Base-by-base conservation (phyloP, 2,329 filamentous ascomycete genomes). In the Dactylellina sp. region DNA sequence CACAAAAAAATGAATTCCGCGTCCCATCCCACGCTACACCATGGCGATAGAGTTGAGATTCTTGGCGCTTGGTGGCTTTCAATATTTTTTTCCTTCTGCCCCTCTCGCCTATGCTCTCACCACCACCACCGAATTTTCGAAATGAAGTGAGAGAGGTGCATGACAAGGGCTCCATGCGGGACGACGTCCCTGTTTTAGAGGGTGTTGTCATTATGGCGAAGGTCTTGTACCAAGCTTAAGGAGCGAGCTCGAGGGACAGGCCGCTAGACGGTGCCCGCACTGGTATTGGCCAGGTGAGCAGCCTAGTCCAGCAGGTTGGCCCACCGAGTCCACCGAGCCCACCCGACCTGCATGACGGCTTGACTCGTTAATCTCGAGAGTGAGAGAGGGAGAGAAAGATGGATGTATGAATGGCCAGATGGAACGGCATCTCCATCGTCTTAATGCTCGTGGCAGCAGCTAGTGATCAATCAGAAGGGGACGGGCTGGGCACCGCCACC, bases 201-300 rank as follows among this genome's bases (percentile, higher is more conserved):
- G 28, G 56, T 70, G 64, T 62, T 70, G 64, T 70, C 64, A 70
- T 70, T 61, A 70, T 70, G 24, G 64, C 56, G 64, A 70, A 61
- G 59, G 62, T 62, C 64, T 35, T 68, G 56, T 24, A 55, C 44
- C 47, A n/a, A 60, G 44, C 7, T 47, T 65, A 39, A 32, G 40
- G 40, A 24, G 39, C 42, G 44, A 64, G 62, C 62, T 66, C 62
- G 62, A 66, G 62, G 50, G 62, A 52, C 62, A 32, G 28, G 52
- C 52, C 53, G 62, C 37, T 44, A 44, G 52, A 66, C 52, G 42
- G 59, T 44, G 62, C 52, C 50, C 4, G 28, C 28, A 32, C 28
- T 32, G 28, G 28, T 32, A 32, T 32, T 70, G 64, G 61, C 57
- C 68, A 72, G 60, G 44, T 72, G 66, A 72, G 55, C 61, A 61